Percentiles rank a stretch among this genome's conserved stretches.
These are phyloP conservation scores for Macrotyloma uniflorum DNA, from an alignment of 306 rosid species.

Conservation along the genomic window DNA sequence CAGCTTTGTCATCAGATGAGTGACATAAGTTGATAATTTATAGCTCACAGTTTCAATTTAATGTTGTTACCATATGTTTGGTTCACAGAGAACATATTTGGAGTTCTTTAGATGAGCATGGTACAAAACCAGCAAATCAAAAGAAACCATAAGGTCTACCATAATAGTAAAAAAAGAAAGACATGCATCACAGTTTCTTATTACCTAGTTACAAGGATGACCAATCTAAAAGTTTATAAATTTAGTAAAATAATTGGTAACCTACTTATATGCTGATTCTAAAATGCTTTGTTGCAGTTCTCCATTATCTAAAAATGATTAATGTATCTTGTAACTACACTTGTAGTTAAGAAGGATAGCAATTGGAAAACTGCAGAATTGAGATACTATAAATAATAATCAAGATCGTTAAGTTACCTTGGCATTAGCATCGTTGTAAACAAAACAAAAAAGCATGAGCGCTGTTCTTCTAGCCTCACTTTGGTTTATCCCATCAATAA, in stretches of 20 bases:
- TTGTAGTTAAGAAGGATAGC: conserved; percentile 8
- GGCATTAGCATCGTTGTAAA: conserved; percentile 59
- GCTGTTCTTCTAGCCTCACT: conserved; percentile 79
- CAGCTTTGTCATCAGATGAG: conserved; percentile 1
- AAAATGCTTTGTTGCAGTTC: conserved; percentile 17
- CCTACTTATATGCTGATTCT: conserved; percentile 9
- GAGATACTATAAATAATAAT: conserved; percentile 12
- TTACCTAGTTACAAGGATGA: background rate
- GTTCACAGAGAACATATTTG: background rate
- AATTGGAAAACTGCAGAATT: background rate
- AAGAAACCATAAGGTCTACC: background rate
- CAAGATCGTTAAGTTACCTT: conserved; percentile 52
- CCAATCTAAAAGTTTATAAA: background rate
- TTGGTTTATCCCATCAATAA: conserved; percentile 88
- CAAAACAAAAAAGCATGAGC: conserved; percentile 74
- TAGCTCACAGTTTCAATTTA: background rate
- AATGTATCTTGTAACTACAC: conserved; percentile 3
- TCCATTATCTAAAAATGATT: background rate
- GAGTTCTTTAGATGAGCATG: background rate
- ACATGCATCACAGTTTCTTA: too few species aligned
- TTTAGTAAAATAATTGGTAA: background rate
- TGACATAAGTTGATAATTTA: background rate
- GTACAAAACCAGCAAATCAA: conserved; percentile 11
- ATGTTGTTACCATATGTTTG: conserved; percentile 3
- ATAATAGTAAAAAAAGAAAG: background rate